These are phyloP conservation scores for Eucalyptus urophylla DNA, from an alignment of 345 rosid species.

Conservation along the genomic window DNA sequence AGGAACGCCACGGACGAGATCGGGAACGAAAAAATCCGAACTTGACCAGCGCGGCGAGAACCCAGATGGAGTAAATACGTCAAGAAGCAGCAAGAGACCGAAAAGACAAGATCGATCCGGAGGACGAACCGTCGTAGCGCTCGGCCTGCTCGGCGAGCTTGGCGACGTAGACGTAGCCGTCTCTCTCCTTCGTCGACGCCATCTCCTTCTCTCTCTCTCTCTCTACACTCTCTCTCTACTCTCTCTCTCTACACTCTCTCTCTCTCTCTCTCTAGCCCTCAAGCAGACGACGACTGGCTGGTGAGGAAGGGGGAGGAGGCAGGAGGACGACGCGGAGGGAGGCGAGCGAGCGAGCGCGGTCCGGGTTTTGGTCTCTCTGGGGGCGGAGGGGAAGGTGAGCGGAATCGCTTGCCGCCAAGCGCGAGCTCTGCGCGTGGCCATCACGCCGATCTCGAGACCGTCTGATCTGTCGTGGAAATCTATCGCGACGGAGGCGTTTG, in stretches of 20 bases:
- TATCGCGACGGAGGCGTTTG: neutral
- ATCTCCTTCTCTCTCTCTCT: constrained; percentile 1
- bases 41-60: neutral
- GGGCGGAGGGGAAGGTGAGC: neutral
- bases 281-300: neutral
- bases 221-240: neutral
- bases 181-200: constrained; percentile 26
- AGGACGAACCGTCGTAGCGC: constrained; percentile 32
- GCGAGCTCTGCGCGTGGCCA: fast-evolving
- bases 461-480: neutral
- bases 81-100: neutral
- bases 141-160: constrained; percentile 57
- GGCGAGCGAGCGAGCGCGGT: neutral
- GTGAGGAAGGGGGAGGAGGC: neutral
- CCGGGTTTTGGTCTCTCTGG: neutral
- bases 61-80: neutral
- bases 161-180: constrained; percentile 31
- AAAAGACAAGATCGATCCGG: neutral
- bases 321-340: neutral
- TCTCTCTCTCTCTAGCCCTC: neutral
- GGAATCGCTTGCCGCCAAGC: neutral
- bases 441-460: neutral
- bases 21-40: neutral
- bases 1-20: neutral
- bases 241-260: neutral